Evolutionary conservation across 169 alveolate species (phyloP).

Genomic region (Plasmodium ovale): DNA sequence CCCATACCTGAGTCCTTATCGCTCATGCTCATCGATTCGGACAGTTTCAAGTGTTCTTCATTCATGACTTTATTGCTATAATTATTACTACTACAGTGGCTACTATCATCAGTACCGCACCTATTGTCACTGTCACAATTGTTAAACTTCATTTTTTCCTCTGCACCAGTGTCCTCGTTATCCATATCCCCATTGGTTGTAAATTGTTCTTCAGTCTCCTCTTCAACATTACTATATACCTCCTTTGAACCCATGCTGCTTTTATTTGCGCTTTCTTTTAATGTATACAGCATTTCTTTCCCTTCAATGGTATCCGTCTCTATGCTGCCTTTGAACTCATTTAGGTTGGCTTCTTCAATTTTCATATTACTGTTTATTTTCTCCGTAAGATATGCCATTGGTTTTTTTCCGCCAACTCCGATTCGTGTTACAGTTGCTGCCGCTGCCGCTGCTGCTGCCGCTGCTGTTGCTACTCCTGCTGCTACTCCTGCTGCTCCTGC

Average conservation of each 20-base stretch:
- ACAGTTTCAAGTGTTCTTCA: too few species aligned
- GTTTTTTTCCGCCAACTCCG: neutral
- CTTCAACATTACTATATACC: neutral
- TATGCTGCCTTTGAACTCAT: neutral
- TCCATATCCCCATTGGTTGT: neutral
- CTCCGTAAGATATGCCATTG: conserved; percentile 20
- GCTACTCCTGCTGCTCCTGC: neutral
- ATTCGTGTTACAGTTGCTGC: neutral
- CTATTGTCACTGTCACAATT: neutral
- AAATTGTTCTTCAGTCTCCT: conserved; percentile 6
- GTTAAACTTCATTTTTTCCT: conserved; percentile 10
- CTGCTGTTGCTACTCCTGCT: neutral
- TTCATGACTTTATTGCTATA: too few species aligned
- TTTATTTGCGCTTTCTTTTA: conserved; percentile 1
- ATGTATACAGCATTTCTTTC: conserved; percentile 25
- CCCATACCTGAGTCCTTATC: too few species aligned
- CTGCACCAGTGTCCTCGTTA: conserved; percentile 3
- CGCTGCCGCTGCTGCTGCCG: neutral
- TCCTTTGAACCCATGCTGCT: neutral
- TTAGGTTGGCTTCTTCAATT: conserved; percentile 18
- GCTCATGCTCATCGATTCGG: too few species aligned
- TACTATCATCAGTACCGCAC: too few species aligned
- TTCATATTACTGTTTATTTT: conserved; percentile 11
- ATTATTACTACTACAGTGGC: too few species aligned
- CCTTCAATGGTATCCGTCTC: conserved; percentile 1